These are phyloP conservation scores for Olyra latifolia DNA, from an alignment of 176 grass and related monocot genomes.

Conservation along the genomic window DNA sequence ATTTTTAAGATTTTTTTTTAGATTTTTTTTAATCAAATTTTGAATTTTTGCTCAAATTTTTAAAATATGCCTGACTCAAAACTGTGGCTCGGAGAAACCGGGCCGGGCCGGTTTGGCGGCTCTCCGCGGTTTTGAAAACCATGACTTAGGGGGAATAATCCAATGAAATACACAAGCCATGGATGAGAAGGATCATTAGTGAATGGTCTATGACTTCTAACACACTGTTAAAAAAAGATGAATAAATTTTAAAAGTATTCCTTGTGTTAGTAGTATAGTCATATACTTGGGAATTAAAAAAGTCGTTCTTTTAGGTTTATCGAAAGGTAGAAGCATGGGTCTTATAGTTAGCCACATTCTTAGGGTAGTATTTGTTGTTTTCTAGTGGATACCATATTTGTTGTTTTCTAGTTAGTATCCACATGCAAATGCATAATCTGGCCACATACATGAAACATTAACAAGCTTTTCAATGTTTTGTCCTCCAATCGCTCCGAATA, in stretches of 20 bases:
- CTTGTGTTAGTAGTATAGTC: not conserved
- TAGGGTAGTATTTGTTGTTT: too few relatives aligned
- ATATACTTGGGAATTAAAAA: not conserved
- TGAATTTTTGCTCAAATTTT: too few relatives aligned
- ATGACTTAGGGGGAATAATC: not conserved
- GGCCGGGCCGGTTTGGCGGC: too few relatives aligned
- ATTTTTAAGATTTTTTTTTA: too few relatives aligned
- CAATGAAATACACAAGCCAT: slow-evolving; percentile 1
- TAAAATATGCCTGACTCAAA: too few relatives aligned
- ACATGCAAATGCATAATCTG: not conserved
- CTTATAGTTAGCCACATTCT: not conserved
- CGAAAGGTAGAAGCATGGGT: not conserved
- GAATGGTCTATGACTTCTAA: not conserved
- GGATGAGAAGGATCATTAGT: not conserved
- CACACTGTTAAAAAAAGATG: not conserved
- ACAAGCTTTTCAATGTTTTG: not conserved
- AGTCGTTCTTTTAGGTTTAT: not conserved
- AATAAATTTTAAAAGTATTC: not conserved
- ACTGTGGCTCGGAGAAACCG: too few relatives aligned
- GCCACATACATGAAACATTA: not conserved
- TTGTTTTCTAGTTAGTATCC: not conserved
- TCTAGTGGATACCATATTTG: too few relatives aligned
- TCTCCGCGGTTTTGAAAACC: too few relatives aligned
- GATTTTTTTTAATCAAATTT: too few relatives aligned
- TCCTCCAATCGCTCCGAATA: not conserved